Percentiles rank a stretch among this genome's conserved stretches.
Conservation (phyloP, 2,329 filamentous ascomycete genomes). For the Amphichorda felina region DNA sequence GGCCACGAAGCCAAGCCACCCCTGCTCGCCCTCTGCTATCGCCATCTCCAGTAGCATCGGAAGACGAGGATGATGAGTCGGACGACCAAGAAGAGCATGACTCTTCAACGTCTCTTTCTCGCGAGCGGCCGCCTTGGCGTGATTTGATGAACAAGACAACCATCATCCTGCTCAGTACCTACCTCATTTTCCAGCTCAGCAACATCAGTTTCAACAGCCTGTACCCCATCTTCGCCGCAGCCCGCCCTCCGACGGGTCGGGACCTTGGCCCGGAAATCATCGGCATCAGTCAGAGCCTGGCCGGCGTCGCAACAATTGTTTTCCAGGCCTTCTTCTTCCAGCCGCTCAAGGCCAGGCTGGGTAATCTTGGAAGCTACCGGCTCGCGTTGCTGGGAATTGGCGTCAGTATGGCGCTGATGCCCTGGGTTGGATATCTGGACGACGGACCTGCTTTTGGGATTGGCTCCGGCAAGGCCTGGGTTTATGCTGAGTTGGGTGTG, state of each 20-base stretch:
- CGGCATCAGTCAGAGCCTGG: slow-evolving; percentile 73
- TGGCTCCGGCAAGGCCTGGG: slow-evolving; percentile 51
- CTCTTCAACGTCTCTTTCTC: slow-evolving; percentile 8
- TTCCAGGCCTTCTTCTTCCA: slow-evolving; percentile 86
- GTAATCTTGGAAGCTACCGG: slow-evolving; percentile 78
- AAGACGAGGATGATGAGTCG: slow-evolving; percentile 10
- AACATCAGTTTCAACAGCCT: slow-evolving; percentile 94
- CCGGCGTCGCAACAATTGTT: slow-evolving; percentile 72
- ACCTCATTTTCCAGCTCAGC: slow-evolving; percentile 84
- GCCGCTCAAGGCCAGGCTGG: slow-evolving; percentile 62
- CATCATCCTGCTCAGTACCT: slow-evolving; percentile 68
- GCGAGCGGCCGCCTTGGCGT: slow-evolving; percentile 29
- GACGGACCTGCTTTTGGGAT: slow-evolving; percentile 42
- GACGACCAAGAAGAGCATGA: slow-evolving; percentile 9
- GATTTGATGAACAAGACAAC: slow-evolving; percentile 69
- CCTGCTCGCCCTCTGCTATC: slow-evolving; percentile 15
- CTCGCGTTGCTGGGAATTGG: slow-evolving; percentile 69
- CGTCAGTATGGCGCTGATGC: slow-evolving; percentile 75
- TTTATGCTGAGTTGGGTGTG: slow-evolving; percentile 71
- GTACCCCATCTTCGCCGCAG: slow-evolving; percentile 85
- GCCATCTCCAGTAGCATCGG: slow-evolving; percentile 11
- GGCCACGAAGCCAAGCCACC: slow-evolving; percentile 16
- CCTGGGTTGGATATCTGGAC: slow-evolving; percentile 72
- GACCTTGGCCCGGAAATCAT: slow-evolving; percentile 67
- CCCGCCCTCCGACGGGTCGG: slow-evolving; percentile 63